These are phyloP conservation scores for Xylaria polymorpha DNA, from an alignment of 2,329 filamentous ascomycete genomes.

Conservation along the genomic window DNA sequence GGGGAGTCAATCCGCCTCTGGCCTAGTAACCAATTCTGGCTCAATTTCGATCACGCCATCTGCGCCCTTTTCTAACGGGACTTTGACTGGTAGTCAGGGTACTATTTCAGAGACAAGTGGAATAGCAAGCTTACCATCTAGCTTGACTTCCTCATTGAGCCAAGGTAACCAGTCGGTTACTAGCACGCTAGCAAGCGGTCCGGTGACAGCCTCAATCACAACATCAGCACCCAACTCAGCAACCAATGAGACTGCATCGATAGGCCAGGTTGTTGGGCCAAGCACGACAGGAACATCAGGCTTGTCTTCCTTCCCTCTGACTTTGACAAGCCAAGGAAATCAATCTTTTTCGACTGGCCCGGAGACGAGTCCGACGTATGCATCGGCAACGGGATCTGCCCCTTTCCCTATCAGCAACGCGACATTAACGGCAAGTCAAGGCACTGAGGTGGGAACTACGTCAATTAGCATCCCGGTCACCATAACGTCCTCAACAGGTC, in stretches of 20 bases:
- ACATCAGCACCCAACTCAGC: slow-evolving; percentile 12
- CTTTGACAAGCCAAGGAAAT: slow-evolving; percentile 10
- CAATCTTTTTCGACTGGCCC: slow-evolving; percentile 9
- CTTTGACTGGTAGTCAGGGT: slow-evolving; percentile 8
- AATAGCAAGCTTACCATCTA: slow-evolving; percentile 4
- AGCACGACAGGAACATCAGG: background rate
- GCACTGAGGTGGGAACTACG: slow-evolving; percentile 12
- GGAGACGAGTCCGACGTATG: slow-evolving; percentile 1
- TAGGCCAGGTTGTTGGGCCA: background rate
- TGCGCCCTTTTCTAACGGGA: slow-evolving; percentile 2
- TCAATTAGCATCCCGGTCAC: slow-evolving; percentile 13
- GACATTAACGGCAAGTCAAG: slow-evolving; percentile 21
- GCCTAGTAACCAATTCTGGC: slow-evolving; percentile 14
- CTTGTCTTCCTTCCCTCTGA: background rate
- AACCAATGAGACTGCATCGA: slow-evolving; percentile 13
- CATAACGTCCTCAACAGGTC: slow-evolving; percentile 3
- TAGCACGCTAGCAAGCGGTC: slow-evolving; percentile 13
- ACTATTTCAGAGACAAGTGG: slow-evolving; percentile 10
- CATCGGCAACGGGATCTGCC: slow-evolving; percentile 5
- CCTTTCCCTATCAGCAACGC: slow-evolving; percentile 26
- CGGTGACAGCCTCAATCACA: slow-evolving; percentile 11
- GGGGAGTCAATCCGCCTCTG: slow-evolving; percentile 19
- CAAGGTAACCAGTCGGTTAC: slow-evolving; percentile 29
- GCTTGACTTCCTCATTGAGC: slow-evolving; percentile 11
- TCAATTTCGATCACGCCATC: slow-evolving; percentile 18